Evolutionary conservation across 1,284 basidiomycete species (phyloP), one percentile per base, ranked within the genome.

Genomic region (Taiwanofungus camphoratus): DNA sequence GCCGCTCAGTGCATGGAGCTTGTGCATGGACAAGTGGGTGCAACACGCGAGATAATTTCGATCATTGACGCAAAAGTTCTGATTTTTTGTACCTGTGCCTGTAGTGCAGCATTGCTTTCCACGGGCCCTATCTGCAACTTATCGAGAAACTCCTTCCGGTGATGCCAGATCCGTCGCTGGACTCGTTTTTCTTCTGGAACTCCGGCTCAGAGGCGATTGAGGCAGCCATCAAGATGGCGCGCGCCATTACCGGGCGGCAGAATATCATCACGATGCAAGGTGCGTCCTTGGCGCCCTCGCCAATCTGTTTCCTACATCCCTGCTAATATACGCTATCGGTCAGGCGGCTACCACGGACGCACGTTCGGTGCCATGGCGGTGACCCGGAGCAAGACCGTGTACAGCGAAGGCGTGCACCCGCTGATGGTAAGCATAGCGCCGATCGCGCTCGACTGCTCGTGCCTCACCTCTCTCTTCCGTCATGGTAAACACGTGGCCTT

Each of bases 181-280:
- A 94, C 65, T 90, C 90, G 15, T 94, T 97, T 75, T 95, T 91
- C 75, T 89, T 94, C 66, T 92, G 88, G 87, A 97, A 93, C 71
- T 95, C 92, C 4, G 92, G 92, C 12, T 86, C 90, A 2, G 93
- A 96, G 61, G 92, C 91, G 0, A 76, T 92, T 30, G 90, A 96
- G 65, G 89, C 81, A 1, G 71, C 86, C 2, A 62, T 93, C 47
- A 92, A 92, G 66, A 79, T 89, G 66, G 87, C 89, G 1, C 77
- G 93, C 30, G 62, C 65, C 13, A 69, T 83, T 26, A 96, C 92
- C 1, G 78, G 80, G 35, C 75, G 79, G 50, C 89, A 91, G 61
- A 93, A 95, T 60, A 79, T 97, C 51, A 92, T 97, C 50, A 73
- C 80, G 46, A 90, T 96, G 84, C 92, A 95, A 65, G 87, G 83